phyloP scores from a whole-genome alignment of 2,329 filamentous ascomycete species.

The Aspergillus sp. region DNA sequence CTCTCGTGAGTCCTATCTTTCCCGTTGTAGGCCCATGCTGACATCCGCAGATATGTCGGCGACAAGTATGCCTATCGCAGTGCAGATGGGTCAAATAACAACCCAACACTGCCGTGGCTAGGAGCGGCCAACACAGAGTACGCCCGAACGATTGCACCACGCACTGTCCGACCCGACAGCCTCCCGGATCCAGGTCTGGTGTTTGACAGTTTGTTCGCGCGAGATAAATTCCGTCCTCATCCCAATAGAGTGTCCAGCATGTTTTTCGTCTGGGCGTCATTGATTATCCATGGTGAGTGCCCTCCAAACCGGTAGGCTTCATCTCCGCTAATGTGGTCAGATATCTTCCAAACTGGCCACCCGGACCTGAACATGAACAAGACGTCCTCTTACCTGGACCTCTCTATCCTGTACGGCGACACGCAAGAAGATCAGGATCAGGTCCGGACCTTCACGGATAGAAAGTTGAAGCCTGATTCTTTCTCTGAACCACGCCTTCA shows the following conservation, averaged over 20 bases:
- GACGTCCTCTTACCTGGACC: slow-evolving; percentile 70
- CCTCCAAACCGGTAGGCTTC: not conserved
- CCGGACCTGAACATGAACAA: slow-evolving; percentile 60
- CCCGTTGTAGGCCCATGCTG: slow-evolving; percentile 4
- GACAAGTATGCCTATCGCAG: slow-evolving; percentile 64
- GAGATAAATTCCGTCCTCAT: slow-evolving; percentile 49
- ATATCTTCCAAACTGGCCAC: slow-evolving; percentile 70
- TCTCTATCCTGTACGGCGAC: slow-evolving; percentile 70
- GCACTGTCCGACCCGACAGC: slow-evolving; percentile 60
- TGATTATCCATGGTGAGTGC: slow-evolving; percentile 65
- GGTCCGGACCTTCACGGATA: slow-evolving; percentile 65
- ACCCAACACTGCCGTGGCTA: slow-evolving; percentile 63
- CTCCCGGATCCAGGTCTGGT: slow-evolving; percentile 63
- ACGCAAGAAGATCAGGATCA: slow-evolving; percentile 48
- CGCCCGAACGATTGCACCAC: slow-evolving; percentile 62
- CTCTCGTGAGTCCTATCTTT: slow-evolving; percentile 50
- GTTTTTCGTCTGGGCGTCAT: slow-evolving; percentile 70
- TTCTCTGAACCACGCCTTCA: slow-evolving; percentile 70
- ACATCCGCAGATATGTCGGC: slow-evolving; percentile 39
- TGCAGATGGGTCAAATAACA: slow-evolving; percentile 71
- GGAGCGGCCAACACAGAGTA: slow-evolving; percentile 69
- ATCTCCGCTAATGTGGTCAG: slow-evolving; percentile 28
- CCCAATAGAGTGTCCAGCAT: slow-evolving; percentile 72
- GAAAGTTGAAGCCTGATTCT: slow-evolving; percentile 69
- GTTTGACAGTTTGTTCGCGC: slow-evolving; percentile 45